Evolutionary conservation across 345 rosid species (phyloP).

Genomic region (Hevea brasiliensis): DNA sequence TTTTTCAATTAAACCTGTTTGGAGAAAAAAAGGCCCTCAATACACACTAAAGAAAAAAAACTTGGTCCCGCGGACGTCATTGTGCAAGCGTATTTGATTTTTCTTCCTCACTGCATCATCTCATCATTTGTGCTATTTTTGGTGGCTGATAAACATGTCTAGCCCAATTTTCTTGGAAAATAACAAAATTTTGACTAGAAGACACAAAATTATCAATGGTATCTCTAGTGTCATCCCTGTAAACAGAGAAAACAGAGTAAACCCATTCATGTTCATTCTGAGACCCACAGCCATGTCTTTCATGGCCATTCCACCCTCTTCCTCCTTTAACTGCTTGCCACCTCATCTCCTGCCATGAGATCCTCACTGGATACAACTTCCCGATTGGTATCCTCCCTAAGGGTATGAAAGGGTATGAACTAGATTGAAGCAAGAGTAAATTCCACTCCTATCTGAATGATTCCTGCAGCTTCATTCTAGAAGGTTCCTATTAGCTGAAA

Average conservation of each 20-base stretch:
- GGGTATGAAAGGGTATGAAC: conserved; percentile 62
- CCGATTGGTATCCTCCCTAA: conserved; percentile 81
- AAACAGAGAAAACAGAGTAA: background rate
- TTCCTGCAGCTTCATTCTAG: conserved; percentile 78
- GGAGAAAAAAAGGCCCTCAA: no score
- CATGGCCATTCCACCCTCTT: conserved; percentile 22
- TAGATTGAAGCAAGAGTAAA: conserved; percentile 58
- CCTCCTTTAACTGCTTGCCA: conserved; percentile 19
- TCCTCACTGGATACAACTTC: conserved; percentile 63
- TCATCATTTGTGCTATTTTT: no score
- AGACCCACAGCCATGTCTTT: background rate
- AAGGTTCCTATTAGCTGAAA: conserved; percentile 80
- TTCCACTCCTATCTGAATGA: conserved; percentile 59
- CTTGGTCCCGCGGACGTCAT: no score
- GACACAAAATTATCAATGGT: background rate
- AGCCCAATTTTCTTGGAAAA: background rate
- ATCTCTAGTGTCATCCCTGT: background rate
- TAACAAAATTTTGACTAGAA: background rate
- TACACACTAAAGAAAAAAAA: no score
- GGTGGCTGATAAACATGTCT: background rate
- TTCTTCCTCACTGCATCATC: no score
- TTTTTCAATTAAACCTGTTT: no score
- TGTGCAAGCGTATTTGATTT: no score
- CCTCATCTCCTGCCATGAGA: conserved; percentile 43
- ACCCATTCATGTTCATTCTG: background rate